Evolutionary conservation across 2,329 filamentous ascomycete genomes (phyloP).

Genomic region (Colletotrichum tanaceti): DNA sequence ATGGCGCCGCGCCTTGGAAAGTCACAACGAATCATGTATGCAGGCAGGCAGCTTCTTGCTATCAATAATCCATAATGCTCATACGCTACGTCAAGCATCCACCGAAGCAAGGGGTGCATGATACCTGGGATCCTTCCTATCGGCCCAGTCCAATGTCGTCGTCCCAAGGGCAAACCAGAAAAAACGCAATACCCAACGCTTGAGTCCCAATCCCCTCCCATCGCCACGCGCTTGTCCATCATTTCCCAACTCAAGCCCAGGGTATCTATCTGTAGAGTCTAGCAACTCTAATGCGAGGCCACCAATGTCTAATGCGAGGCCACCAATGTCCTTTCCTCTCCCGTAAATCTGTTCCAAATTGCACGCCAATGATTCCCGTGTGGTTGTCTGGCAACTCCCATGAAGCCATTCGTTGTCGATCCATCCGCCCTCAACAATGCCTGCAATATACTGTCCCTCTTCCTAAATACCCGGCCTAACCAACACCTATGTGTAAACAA

Average conservation of each 20-base stretch:
- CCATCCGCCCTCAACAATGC: neutral
- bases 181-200: slow-evolving; percentile 23
- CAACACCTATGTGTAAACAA: slow-evolving; percentile 11
- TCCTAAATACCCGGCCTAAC: neutral
- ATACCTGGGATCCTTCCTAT: slow-evolving; percentile 36
- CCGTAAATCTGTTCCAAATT: neutral
- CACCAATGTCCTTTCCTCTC: too few species aligned
- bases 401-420: neutral
- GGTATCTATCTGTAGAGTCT: slow-evolving; percentile 42
- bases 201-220: slow-evolving; percentile 21
- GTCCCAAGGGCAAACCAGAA: neutral
- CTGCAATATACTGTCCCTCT: neutral
- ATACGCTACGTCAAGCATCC: slow-evolving; percentile 28
- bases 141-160: slow-evolving; percentile 24
- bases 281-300: slow-evolving; percentile 42
- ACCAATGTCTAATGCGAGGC: too few species aligned
- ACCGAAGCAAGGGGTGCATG: slow-evolving; percentile 38
- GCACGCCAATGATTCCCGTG: neutral
- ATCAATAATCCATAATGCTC: slow-evolving; percentile 34
- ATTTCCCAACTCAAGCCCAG: slow-evolving; percentile 8
- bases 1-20: neutral
- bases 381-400: slow-evolving; percentile 33
- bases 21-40: neutral
- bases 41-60: slow-evolving; percentile 1
- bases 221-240: slow-evolving; percentile 22